phyloP scores from a whole-genome alignment of 345 rosid species.

The Citrus glauca region DNA sequence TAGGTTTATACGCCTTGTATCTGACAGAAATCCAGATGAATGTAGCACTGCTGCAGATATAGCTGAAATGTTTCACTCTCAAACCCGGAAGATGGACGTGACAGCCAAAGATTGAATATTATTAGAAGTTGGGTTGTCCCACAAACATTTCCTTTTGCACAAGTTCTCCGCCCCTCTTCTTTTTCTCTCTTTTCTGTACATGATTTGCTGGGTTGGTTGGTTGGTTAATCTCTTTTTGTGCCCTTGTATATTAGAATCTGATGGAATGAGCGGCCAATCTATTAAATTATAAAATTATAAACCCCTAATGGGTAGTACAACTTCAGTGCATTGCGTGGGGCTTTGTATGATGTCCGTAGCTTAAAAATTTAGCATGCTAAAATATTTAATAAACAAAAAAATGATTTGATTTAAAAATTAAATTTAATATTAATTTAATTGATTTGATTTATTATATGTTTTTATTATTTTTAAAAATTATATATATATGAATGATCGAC shows the following conservation, averaged over 20 bases:
- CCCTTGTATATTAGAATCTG: not conserved
- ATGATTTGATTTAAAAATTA: too few relatives aligned
- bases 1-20: conserved; percentile 43
- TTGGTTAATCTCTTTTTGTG: not conserved
- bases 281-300: too few relatives aligned
- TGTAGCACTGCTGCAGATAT: conserved; percentile 69
- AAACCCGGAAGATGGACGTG: conserved; percentile 68
- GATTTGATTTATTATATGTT: too few relatives aligned
- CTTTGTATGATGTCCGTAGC: too few relatives aligned
- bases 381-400: too few relatives aligned
- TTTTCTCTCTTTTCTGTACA: not conserved
- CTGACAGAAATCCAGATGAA: conserved; percentile 63
- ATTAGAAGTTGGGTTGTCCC: not conserved
- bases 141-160: not conserved
- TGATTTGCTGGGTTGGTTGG: not conserved
- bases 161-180: not conserved
- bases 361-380: too few relatives aligned
- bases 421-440: too few relatives aligned
- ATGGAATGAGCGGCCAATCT: not conserved
- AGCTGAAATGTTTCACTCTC: conserved; percentile 72
- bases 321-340: too few relatives aligned
- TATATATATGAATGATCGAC: too few relatives aligned
- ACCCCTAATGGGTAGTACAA: too few relatives aligned
- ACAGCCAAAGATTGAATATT: conserved; percentile 4
- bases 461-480: too few relatives aligned